Evolutionary conservation across 2,329 filamentous ascomycete genomes (phyloP).

Genomic region (Talaromyces sp.): DNA sequence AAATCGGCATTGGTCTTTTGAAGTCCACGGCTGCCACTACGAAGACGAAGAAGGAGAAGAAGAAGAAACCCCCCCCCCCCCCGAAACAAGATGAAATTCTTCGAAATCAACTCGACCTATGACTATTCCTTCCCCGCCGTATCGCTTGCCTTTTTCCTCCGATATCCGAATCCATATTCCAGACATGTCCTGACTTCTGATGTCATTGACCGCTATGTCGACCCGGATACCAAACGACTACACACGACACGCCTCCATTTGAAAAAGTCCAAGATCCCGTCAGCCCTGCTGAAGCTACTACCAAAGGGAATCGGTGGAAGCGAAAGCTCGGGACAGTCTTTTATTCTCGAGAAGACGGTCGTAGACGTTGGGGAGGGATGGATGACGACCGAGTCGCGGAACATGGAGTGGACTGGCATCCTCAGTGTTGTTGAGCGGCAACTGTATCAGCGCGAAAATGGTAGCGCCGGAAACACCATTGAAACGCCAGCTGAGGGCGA

Average conservation of each 20-base stretch:
- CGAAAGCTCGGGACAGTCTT: conserved; percentile 56
- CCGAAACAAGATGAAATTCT: conserved; percentile 45
- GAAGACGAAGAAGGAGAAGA: background rate
- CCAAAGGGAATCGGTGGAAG: conserved; percentile 56
- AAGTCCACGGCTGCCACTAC: conserved; percentile 1
- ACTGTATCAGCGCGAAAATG: conserved; percentile 46
- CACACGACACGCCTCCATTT: conserved; percentile 60
- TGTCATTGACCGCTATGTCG: conserved; percentile 60
- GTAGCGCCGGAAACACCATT: conserved; percentile 18
- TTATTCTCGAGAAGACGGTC: conserved; percentile 59
- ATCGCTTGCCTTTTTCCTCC: conserved; percentile 64
- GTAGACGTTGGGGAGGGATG: conserved; percentile 60
- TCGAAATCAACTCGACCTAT: conserved; percentile 55
- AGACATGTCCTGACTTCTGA: conserved; percentile 63
- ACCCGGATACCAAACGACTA: conserved; percentile 55
- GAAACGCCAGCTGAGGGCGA: conserved; percentile 23
- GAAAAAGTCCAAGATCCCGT: conserved; percentile 60
- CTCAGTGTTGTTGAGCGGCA: conserved; percentile 61
- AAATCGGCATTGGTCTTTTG: conserved; percentile 1
- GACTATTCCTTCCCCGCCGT: conserved; percentile 63
- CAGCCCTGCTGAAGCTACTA: conserved; percentile 57
- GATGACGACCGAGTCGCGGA: conserved; percentile 62
- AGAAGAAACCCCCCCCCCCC: background rate
- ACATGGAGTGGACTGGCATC: conserved; percentile 64
- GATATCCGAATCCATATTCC: conserved; percentile 64